Conservation (phyloP, 2,329 filamentous ascomycete species). For the Phaeosphaeria sp. region DNA sequence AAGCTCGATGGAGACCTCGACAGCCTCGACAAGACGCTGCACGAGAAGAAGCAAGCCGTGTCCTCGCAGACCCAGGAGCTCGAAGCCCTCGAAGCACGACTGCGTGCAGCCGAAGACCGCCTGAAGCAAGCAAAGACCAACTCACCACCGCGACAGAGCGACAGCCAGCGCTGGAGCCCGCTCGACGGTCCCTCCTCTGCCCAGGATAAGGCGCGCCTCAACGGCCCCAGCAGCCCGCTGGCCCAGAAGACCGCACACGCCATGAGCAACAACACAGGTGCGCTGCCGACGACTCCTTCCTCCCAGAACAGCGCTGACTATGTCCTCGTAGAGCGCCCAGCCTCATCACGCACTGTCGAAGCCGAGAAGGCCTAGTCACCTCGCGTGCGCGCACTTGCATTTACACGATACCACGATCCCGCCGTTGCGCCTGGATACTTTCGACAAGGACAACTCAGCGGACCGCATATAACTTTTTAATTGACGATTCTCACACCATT, state of each 20-base stretch:
- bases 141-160: conserved; percentile 39
- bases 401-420: conserved; percentile 13
- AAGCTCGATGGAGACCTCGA: conserved; percentile 80
- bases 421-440: neutral
- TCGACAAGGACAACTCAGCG: neutral
- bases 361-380: conserved; percentile 16
- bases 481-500: conserved; percentile 1
- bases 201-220: conserved; percentile 34
- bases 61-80: conserved; percentile 78
- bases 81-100: conserved; percentile 80
- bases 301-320: conserved; percentile 45
- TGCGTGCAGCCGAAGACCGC: conserved; percentile 84
- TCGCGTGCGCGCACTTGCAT: conserved; percentile 1
- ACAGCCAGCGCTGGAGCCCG: conserved; percentile 37
- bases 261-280: conserved; percentile 38
- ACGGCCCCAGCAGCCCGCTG: conserved; percentile 31
- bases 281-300: conserved; percentile 37
- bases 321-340: conserved; percentile 45
- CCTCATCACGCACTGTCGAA: conserved; percentile 23
- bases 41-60: conserved; percentile 83
- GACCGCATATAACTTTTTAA: conserved; percentile 4
- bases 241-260: conserved; percentile 3
- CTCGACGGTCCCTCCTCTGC: conserved; percentile 28
- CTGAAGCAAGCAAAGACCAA: conserved; percentile 55
- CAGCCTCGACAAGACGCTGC: conserved; percentile 75